Base-by-base conservation (phyloP, 176 grass and related monocot genomes). In the Thalia dealbata region DNA sequence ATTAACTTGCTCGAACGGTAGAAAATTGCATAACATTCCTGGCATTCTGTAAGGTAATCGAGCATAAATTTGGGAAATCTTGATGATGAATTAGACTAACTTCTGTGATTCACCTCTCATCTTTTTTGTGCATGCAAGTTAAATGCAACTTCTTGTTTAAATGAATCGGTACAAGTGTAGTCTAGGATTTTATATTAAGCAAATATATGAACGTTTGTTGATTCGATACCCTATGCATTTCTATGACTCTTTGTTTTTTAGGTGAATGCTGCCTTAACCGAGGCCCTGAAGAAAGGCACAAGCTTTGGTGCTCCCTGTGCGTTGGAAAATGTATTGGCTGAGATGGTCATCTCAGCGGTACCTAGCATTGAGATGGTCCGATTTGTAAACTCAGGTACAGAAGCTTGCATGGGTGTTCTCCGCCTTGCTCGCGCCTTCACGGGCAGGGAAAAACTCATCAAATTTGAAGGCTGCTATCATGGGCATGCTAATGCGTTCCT, bases 391-490 rank as follows among this genome's bases (percentile, higher is more conserved):
- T 99, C 95, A 28, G 95, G 95, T 18, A 99, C 95, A 63, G 95
- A 99, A 78, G 95, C 90, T 52, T 99, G 95, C 81, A 99, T 99
- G 95, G 95, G 95, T 70, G 95, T 88, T 51, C 91, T 99, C 78
- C 90, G 95, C 30, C 87, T 99, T 78, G 95, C 89, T n/a, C 95
- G 95, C 72, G 90, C 95, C 61, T 99, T 84, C 73, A 99, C 95
- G 61, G 81, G 81, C 61, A 75, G 87, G 69, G 80, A 91, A 78
- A 99, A 99, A 76, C 79, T 93, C 71, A 62, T 99, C 71, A 99
- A 99, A 87, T 99, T 99, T 7, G 95, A 99, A 77, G 95, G 95
- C 18, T 99, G 95, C 72, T 99, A 99, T 79, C 95, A 99, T 74
- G 95, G 95, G 24, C 95, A 99, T 75, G 95, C 95, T 21, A 90